These are phyloP conservation scores for Lactarius deliciosus DNA, from an alignment of 768 basidiomycete species.

Conservation along the genomic window DNA sequence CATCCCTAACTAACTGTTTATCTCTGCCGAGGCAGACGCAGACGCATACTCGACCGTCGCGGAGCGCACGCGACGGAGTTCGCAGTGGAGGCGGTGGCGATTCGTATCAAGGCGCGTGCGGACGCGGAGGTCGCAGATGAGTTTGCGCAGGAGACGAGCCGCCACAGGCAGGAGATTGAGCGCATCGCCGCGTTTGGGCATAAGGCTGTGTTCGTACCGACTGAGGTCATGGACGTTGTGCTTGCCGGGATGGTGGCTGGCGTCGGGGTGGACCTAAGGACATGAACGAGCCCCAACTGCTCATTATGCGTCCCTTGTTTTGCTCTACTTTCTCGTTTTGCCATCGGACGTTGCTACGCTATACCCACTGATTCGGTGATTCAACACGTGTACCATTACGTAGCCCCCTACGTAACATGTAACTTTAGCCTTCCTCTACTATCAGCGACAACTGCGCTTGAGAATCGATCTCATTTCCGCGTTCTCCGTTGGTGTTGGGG, in stretches of 20 bases:
- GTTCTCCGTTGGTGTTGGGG: too few species aligned
- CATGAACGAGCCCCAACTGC: not conserved
- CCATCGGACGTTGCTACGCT: not conserved
- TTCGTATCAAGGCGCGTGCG: slow-evolving; percentile 61
- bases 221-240: slow-evolving; percentile 60
- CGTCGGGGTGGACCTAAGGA: slow-evolving; percentile 43
- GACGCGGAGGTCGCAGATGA: slow-evolving; percentile 58
- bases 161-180: slow-evolving; percentile 62
- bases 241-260: slow-evolving; percentile 59
- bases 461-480: not conserved
- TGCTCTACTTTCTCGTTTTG: not conserved
- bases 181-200: slow-evolving; percentile 65
- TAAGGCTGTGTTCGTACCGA: slow-evolving; percentile 67
- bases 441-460: not conserved
- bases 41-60: slow-evolving; percentile 74
- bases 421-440: not conserved
- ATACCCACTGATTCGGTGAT: not conserved
- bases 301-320: not conserved
- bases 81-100: slow-evolving; percentile 67
- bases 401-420: too few species aligned
- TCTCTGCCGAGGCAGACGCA: slow-evolving; percentile 66
- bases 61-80: slow-evolving; percentile 68
- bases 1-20: not conserved
- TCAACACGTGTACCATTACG: too few species aligned
- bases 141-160: slow-evolving; percentile 77